Evolutionary conservation across 1,284 basidiomycete species (phyloP).

Genomic region (Ustilago tritici): DNA sequence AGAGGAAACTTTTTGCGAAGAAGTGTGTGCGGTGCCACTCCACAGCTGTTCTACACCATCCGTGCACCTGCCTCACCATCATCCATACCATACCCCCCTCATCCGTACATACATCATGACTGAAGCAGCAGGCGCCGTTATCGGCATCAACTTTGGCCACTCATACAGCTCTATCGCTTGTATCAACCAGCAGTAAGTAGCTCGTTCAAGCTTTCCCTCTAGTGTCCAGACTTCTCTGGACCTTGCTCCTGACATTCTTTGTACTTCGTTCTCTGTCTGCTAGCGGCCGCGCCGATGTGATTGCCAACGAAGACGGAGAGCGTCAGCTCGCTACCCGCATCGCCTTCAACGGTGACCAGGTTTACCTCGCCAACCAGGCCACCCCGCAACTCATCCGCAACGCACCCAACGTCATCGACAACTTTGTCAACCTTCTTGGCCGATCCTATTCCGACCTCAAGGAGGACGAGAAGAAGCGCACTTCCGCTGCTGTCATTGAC

Average conservation of each 20-base stretch:
- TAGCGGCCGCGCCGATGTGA: conserved; percentile 72
- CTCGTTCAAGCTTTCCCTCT: background rate
- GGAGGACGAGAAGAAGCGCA: conserved; percentile 77
- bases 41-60: conserved; percentile 3
- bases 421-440: conserved; percentile 92
- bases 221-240: background rate
- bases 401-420: conserved; percentile 89
- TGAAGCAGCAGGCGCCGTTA: conserved; percentile 70
- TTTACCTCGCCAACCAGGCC: conserved; percentile 94
- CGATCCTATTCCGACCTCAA: conserved; percentile 85
- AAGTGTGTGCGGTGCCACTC: background rate
- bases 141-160: conserved; percentile 98
- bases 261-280: background rate
- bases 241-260: conserved; percentile 12
- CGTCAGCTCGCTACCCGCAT: conserved; percentile 96
- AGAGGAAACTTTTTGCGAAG: conserved; percentile 32
- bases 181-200: conserved; percentile 84
- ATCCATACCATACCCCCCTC: conserved; percentile 1
- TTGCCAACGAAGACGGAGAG: conserved; percentile 98
- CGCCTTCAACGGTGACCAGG: conserved; percentile 79
- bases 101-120: conserved; percentile 44
- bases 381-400: conserved; percentile 96
- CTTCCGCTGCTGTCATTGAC: conserved; percentile 87
- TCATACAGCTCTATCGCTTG: conserved; percentile 94
- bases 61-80: conserved; percentile 5